These are phyloP conservation scores for Volvox africanus DNA, from an alignment of 139 green algal genomes.

Conservation along the genomic window DNA sequence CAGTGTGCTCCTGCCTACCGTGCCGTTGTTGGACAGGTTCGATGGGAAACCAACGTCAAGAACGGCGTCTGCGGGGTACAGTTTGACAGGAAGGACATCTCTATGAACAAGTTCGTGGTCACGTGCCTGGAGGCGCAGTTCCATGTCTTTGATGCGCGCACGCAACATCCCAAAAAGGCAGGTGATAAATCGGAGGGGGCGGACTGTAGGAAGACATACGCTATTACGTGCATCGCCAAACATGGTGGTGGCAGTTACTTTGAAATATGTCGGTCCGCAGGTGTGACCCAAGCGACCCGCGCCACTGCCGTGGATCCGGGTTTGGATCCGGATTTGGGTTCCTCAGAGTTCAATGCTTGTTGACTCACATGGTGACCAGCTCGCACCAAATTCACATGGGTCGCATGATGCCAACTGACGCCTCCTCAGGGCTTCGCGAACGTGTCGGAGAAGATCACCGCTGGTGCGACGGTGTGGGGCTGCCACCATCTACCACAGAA, in stretches of 20 bases:
- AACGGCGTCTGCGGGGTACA: conserved; percentile 91
- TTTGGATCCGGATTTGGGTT: too few relatives aligned
- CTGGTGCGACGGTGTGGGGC: conserved; percentile 84
- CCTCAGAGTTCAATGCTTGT: too few relatives aligned
- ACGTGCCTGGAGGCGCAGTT: conserved; percentile 88
- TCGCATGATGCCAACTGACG: too few relatives aligned
- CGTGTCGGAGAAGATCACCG: conserved; percentile 67
- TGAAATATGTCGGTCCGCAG: too few relatives aligned
- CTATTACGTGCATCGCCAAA: too few relatives aligned
- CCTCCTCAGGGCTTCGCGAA: conserved; percentile 79
- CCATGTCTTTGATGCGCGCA: conserved; percentile 88
- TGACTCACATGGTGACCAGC: too few relatives aligned
- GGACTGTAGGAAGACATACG: too few relatives aligned
- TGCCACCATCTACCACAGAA: conserved; percentile 88
- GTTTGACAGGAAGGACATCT: conserved; percentile 94
- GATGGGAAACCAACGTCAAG: conserved; percentile 86
- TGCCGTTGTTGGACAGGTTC: conserved; percentile 57
- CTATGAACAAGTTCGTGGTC: conserved; percentile 95
- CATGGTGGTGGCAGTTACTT: too few relatives aligned
- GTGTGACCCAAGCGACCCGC: too few relatives aligned
- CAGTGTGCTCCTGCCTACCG: too few relatives aligned
- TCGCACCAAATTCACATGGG: too few relatives aligned
- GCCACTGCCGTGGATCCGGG: too few relatives aligned
- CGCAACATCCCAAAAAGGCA: conserved; percentile 73
- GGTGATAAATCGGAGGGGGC: background rate